Percentiles rank a stretch among this genome's conserved stretches.
phyloP scores from a whole-genome alignment of 2,329 filamentous ascomycete genomes.

The Acarospora socialis region DNA sequence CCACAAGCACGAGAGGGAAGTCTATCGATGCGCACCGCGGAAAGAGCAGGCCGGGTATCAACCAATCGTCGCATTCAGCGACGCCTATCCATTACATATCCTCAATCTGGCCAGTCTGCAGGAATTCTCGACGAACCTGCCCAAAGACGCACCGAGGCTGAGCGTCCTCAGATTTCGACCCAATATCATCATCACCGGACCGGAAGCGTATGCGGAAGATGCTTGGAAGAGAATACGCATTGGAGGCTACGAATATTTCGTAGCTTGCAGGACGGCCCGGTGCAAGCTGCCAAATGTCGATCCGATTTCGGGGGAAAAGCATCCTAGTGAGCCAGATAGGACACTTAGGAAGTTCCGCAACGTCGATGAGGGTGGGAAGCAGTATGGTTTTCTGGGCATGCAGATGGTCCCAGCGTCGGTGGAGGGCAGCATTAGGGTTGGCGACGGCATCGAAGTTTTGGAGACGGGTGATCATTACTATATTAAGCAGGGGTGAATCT shows the following conservation, averaged over 20 bases:
- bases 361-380: conserved; percentile 36
- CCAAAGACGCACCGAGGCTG: conserved; percentile 29
- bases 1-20: conserved; percentile 29
- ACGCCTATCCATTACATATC: conserved; percentile 45
- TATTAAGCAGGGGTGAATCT: conserved; percentile 27
- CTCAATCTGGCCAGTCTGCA: conserved; percentile 35
- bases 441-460: conserved; percentile 26
- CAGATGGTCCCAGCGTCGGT: conserved; percentile 29
- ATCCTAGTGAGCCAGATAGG: conserved; percentile 33
- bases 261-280: conserved; percentile 42
- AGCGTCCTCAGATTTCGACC: conserved; percentile 42
- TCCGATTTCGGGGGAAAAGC: conserved; percentile 37
- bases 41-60: conserved; percentile 38
- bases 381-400: conserved; percentile 39
- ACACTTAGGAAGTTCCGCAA: conserved; percentile 35
- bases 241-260: conserved; percentile 24
- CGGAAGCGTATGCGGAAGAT: conserved; percentile 41
- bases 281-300: conserved; percentile 47
- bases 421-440: conserved; percentile 19
- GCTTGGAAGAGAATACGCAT: conserved; percentile 39
- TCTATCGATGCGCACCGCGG: conserved; percentile 40
- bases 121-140: neutral
- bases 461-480: conserved; percentile 31
- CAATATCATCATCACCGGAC: conserved; percentile 43
- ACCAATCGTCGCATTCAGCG: conserved; percentile 39